A percentile compares a stretch with the other conserved stretches of the same genome.
Evolutionary conservation across 2,329 filamentous ascomycete species (phyloP).

Genomic region (Parastagonospora nodorum): DNA sequence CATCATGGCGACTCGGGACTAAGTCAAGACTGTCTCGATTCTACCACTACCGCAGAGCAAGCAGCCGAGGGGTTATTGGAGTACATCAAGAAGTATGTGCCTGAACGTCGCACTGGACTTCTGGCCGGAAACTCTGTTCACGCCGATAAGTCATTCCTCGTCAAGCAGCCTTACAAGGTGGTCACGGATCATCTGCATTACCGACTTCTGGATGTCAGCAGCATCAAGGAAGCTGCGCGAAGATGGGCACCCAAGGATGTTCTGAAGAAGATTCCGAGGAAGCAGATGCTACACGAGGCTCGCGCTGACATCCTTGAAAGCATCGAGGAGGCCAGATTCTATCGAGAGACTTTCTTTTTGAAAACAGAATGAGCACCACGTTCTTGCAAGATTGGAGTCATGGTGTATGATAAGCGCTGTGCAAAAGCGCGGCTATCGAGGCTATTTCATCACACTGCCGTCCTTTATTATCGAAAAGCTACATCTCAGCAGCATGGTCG

Average conservation of each 20-base stretch:
- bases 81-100: conserved; percentile 77
- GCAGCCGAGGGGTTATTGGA: conserved; percentile 74
- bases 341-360: conserved; percentile 71
- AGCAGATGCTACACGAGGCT: conserved; percentile 80
- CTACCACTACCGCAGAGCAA: conserved; percentile 70
- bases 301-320: conserved; percentile 92
- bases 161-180: conserved; percentile 71
- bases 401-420: too few species aligned
- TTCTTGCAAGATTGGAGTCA: not conserved
- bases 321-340: conserved; percentile 88
- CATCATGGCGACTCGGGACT: conserved; percentile 84
- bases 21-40: conserved; percentile 74
- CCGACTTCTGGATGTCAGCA: conserved; percentile 88
- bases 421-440: too few species aligned
- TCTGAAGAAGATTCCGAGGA: conserved; percentile 67
- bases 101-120: conserved; percentile 68
- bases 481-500: too few species aligned
- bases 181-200: conserved; percentile 83
- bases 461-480: too few species aligned
- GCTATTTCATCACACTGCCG: too few species aligned
- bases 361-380: conserved; percentile 7
- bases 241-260: conserved; percentile 75
- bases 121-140: conserved; percentile 94
- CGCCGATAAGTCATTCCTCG: conserved; percentile 82
- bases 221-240: conserved; percentile 85